These are phyloP conservation scores for Pichia nakasei DNA, from an alignment of 805 yeast genomes.

Conservation along the genomic window DNA sequence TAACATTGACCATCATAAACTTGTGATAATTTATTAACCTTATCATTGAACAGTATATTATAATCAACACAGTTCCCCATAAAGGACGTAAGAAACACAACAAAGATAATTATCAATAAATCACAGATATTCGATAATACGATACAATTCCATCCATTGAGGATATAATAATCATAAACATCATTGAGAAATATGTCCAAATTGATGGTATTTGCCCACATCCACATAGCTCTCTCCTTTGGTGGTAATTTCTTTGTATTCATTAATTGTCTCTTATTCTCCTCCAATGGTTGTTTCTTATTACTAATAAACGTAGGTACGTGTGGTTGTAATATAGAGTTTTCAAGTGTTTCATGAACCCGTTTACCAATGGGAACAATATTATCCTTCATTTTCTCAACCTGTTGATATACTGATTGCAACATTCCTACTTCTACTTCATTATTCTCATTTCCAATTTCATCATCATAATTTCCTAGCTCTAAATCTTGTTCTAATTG, in stretches of 20 bases:
- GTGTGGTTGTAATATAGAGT: conserved; percentile 7
- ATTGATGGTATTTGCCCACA: conserved; percentile 94
- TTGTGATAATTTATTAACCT: conserved; percentile 31
- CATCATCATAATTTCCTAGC: conserved; percentile 15
- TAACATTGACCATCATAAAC: conserved; percentile 42
- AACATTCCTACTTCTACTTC: conserved; percentile 4
- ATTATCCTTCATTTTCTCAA: conserved; percentile 14
- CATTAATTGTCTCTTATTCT: neutral
- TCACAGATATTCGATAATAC: conserved; percentile 57
- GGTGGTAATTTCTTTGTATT: conserved; percentile 38
- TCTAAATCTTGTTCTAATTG: conserved; percentile 20
- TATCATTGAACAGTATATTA: conserved; percentile 21
- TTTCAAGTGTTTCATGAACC: conserved; percentile 19
- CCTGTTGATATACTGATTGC: conserved; percentile 13
- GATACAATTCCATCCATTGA: conserved; percentile 81
- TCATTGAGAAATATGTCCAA: conserved; percentile 80
- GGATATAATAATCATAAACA: conserved; percentile 73
- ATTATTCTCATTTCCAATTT: neutral
- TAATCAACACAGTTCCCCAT: conserved; percentile 76
- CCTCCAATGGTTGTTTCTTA: neutral
- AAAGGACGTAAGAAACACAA: conserved; percentile 69
- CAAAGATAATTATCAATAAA: conserved; percentile 66
- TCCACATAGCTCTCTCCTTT: conserved; percentile 77
- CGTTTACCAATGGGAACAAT: conserved; percentile 16
- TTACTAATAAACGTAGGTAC: conserved; percentile 9